A percentile compares a stretch with the other conserved stretches of the same genome.
Evolutionary conservation across 768 basidiomycete species (phyloP).

Genomic region (Lactifluus hygrophoroides): DNA sequence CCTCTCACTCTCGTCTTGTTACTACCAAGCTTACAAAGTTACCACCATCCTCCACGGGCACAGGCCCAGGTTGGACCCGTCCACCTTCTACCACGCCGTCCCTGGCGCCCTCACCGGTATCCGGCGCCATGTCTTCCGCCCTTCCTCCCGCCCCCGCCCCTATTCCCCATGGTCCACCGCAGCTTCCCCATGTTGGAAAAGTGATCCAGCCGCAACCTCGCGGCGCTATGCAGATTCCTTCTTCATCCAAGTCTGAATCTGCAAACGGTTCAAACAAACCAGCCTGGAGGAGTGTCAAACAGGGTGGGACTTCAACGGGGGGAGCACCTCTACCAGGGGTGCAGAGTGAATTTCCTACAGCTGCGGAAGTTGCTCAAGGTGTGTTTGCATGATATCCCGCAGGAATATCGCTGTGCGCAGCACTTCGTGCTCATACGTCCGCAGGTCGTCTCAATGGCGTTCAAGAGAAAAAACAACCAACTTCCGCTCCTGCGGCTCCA

Average conservation of each 20-base stretch:
- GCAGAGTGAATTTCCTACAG: conserved; percentile 85
- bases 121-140: conserved; percentile 34
- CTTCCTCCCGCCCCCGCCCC: conserved; percentile 24
- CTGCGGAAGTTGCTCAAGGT: conserved; percentile 91
- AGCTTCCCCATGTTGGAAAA: conserved; percentile 50
- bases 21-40: conserved; percentile 78
- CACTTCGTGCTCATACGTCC: conserved; percentile 4
- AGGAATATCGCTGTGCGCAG: background rate
- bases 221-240: conserved; percentile 26
- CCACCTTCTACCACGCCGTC: conserved; percentile 67
- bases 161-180: conserved; percentile 31
- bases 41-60: conserved; percentile 45
- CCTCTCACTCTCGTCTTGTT: conserved; percentile 71
- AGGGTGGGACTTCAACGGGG: conserved; percentile 23
- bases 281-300: conserved; percentile 64
- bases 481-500: conserved; percentile 43
- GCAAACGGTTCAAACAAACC: conserved; percentile 33
- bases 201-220: conserved; percentile 63
- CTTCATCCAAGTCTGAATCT: conserved; percentile 25
- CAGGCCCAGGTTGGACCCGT: conserved; percentile 70
- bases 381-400: conserved; percentile 23
- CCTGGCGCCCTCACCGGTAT: conserved; percentile 38
- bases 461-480: conserved; percentile 34
- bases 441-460: conserved; percentile 19
- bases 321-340: conserved; percentile 36